A percentile compares a stretch with the other conserved stretches of the same genome.
phyloP scores from a whole-genome alignment of 2,329 filamentous ascomycete species.

The Sarocladium oryzae region DNA sequence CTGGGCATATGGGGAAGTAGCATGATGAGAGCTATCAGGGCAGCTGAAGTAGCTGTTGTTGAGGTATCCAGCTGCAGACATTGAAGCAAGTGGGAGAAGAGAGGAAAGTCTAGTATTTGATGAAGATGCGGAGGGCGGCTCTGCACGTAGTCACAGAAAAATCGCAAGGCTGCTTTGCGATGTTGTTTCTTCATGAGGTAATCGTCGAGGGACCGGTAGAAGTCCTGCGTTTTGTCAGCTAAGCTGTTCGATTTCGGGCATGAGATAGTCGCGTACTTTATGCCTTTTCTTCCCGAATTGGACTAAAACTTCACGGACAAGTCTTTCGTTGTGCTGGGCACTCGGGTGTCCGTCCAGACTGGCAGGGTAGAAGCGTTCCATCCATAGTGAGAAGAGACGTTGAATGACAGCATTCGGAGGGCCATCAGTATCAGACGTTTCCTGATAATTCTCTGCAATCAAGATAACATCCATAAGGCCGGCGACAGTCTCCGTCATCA shows the following conservation, averaged over 20 bases:
- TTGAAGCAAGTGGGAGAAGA: constrained; percentile 65
- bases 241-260: background rate
- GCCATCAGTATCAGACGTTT: constrained; percentile 30
- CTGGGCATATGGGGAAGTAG: constrained; percentile 74
- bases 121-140: constrained; percentile 75
- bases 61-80: constrained; percentile 74
- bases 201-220: constrained; percentile 59
- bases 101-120: constrained; percentile 61
- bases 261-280: constrained; percentile 29
- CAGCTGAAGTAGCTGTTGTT: constrained; percentile 67
- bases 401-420: constrained; percentile 45
- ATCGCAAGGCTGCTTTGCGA: constrained; percentile 56
- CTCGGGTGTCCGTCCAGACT: constrained; percentile 29
- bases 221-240: constrained; percentile 37
- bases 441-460: constrained; percentile 52
- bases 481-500: constrained; percentile 59
- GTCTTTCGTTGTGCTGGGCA: constrained; percentile 41
- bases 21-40: constrained; percentile 72
- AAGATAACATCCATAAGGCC: constrained; percentile 58
- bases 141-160: constrained; percentile 68
- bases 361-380: constrained; percentile 38
- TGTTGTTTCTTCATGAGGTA: constrained; percentile 59
- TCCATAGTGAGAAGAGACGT: constrained; percentile 51
- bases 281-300: constrained; percentile 63
- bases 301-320: constrained; percentile 46